These are phyloP conservation scores for Cenchrus purpureus DNA, from an alignment of 176 grass and related monocot species.

Conservation along the genomic window DNA sequence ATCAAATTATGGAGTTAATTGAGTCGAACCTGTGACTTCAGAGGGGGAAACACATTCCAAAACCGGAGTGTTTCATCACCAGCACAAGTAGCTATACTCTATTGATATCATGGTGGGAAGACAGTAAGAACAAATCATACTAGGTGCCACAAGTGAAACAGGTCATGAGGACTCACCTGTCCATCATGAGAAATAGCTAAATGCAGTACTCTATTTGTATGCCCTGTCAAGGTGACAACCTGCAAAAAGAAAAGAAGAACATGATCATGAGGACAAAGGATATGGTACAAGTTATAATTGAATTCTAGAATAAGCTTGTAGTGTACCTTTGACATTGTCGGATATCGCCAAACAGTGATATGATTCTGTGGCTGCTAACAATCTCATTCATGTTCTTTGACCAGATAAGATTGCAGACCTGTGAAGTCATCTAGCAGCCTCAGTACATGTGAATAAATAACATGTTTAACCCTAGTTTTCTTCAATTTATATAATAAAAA, in stretches of 20 bases:
- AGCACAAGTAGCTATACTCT: conserved; percentile 95
- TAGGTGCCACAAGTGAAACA: conserved; percentile 7
- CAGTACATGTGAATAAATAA: conserved; percentile 1
- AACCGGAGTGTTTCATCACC: conserved; percentile 95
- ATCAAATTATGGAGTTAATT: neutral
- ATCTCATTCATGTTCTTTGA: conserved; percentile 98
- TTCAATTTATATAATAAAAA: conserved; percentile 12
- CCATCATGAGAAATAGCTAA: conserved; percentile 95
- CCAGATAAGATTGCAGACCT: conserved; percentile 98
- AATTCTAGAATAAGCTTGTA: neutral
- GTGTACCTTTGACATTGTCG: conserved; percentile 93
- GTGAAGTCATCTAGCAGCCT: conserved; percentile 21
- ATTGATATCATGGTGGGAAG: conserved; percentile 30
- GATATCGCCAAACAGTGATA: conserved; percentile 98
- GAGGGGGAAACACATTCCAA: conserved; percentile 96
- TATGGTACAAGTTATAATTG: neutral
- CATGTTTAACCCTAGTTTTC: neutral
- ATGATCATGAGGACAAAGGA: neutral
- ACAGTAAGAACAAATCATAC: neutral
- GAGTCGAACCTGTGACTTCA: conserved; percentile 76
- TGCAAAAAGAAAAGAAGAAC: conserved; percentile 43
- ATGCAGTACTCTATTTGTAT: conserved; percentile 87
- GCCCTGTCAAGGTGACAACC: conserved; percentile 87
- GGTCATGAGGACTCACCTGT: conserved; percentile 63
- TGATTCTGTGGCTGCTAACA: conserved; percentile 99